Base-by-base conservation (phyloP, 495 filamentous ascomycete species). In the Podospora comata region DNA sequence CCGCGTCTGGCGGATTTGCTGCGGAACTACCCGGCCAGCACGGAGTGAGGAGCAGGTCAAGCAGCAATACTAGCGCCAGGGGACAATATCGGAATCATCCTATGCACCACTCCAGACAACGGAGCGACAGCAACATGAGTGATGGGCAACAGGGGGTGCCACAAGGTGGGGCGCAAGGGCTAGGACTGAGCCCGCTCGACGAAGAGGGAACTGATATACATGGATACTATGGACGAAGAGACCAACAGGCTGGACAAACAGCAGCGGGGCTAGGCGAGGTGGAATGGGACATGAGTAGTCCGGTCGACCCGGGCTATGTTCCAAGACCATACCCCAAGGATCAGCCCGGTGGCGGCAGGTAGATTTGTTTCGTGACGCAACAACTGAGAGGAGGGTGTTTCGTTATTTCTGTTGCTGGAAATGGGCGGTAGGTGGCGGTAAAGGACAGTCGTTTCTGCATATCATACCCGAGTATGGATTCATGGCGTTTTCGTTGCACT, bases 221-320 rank as follows among this genome's bases (percentile, higher is more conserved):
- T 65, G 78, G 79, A 23, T 74, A 74, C 32, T 81, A 80, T 66
- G 79, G 78, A 0, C 66, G 78, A 44, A 9, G 66, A 9, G 71
- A 78, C 39, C 62, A 65, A 6, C 70, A 71, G 55, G 70, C 67
- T 20, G 79, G 79, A 0, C 76, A 80, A 71, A 79, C 79, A 32
- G 71, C 68, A 4, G 72, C 76, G 16, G 72, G 71, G 48, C 15
- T 75, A 54, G 57, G 39, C 7, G 39, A 70, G 2, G 62, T 58
- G 9, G 58, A 15, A 18, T 60, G 67, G 55, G 74, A 72, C 30
- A 64, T 67, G 7, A 72, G 67, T 54, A 71, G 68, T 7, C 71
- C 71, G 30, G 57, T 44, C 6, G 53, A 30, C 13, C 58, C 68
- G 11, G 64, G 56, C 9, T 20, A 59, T 20, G n/a, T 59, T 9